phyloP scores from a whole-genome alignment of 805 yeast species.

The Pichia cabralensis region DNA sequence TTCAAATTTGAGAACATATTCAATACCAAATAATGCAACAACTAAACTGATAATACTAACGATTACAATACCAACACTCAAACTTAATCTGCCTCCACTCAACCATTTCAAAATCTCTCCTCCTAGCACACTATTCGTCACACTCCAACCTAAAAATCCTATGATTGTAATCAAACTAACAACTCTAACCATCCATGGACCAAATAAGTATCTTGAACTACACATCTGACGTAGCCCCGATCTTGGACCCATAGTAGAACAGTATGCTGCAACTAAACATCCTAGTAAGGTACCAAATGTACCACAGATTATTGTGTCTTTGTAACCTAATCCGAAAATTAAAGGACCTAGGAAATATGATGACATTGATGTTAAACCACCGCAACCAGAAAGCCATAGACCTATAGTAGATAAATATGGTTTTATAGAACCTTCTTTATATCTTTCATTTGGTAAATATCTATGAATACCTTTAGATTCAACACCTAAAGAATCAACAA shows the following conservation, averaged over 20 bases:
- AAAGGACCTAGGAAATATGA: conserved; percentile 70
- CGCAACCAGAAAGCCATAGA: conserved; percentile 78
- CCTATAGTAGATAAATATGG: conserved; percentile 43
- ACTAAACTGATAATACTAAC: conserved; percentile 53
- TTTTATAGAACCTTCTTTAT: conserved; percentile 8
- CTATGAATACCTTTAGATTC: conserved; percentile 78
- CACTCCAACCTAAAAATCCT: conserved; percentile 89
- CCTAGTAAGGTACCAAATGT: conserved; percentile 58
- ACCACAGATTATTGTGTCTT: conserved; percentile 53
- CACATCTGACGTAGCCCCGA: conserved; percentile 90
- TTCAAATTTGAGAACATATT: conserved; percentile 59
- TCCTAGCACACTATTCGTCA: conserved; percentile 80
- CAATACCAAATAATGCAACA: conserved; percentile 72
- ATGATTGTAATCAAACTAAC: conserved; percentile 62
- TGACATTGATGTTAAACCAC: conserved; percentile 85
- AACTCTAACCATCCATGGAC: conserved; percentile 76
- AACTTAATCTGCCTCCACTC: conserved; percentile 54
- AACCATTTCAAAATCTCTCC: conserved; percentile 70
- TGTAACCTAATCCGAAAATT: conserved; percentile 58
- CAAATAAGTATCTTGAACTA: conserved; percentile 68
- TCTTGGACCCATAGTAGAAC: conserved; percentile 81
- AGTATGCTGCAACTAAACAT: conserved; percentile 69
- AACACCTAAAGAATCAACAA: conserved; percentile 48
- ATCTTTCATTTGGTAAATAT: conserved; percentile 49
- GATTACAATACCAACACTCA: conserved; percentile 66